These are phyloP conservation scores for Calonectria pauciramosa DNA, from an alignment of 2,329 filamentous ascomycete species.

Conservation along the genomic window DNA sequence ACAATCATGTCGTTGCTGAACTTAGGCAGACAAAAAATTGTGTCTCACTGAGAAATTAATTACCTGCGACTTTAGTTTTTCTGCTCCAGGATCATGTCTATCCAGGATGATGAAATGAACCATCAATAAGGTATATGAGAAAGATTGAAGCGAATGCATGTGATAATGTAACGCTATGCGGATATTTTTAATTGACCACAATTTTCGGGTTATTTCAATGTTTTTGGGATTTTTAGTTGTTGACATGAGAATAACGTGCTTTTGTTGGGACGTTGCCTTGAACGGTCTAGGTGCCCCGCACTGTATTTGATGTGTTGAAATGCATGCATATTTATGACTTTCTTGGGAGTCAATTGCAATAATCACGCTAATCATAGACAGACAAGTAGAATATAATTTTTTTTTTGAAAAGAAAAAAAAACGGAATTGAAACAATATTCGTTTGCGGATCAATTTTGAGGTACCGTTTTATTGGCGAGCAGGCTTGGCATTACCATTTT, in stretches of 20 bases:
- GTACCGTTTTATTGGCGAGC: not conserved
- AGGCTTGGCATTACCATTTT: not conserved
- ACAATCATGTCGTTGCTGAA: not conserved
- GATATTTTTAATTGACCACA: too few species aligned
- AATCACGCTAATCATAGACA: not conserved
- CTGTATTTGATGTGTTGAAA: not conserved
- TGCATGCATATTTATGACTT: not conserved
- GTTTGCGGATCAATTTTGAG: not conserved
- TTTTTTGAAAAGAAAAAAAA: too few species aligned
- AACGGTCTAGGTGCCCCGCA: not conserved
- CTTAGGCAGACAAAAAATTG: not conserved
- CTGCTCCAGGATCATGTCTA: not conserved
- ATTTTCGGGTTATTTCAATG: not conserved
- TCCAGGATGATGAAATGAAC: not conserved
- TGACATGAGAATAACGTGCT: not conserved
- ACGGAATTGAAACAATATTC: not conserved
- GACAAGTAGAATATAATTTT: not conserved
- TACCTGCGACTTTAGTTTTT: not conserved
- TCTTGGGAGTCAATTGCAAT: not conserved
- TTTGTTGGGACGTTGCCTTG: not conserved
- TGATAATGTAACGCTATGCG: not conserved
- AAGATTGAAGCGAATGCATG: not conserved
- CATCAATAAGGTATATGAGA: not conserved
- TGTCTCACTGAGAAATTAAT: not conserved
- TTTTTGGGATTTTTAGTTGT: not conserved